Evolutionary conservation across 495 filamentous ascomycete genomes (phyloP).

Genomic region (Entonaema liquescens): DNA sequence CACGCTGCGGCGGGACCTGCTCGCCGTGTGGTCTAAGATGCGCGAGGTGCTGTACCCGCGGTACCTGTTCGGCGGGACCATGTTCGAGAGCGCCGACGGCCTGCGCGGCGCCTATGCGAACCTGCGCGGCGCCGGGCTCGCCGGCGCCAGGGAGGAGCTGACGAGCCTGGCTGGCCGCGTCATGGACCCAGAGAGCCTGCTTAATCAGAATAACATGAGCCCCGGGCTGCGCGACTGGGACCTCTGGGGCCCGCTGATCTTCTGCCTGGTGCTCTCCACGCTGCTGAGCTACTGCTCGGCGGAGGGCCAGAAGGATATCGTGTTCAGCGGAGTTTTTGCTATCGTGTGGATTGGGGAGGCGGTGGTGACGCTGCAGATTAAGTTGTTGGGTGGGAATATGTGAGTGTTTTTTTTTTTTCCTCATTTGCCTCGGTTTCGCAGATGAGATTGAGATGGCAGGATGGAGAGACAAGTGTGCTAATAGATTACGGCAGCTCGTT

Average conservation of each 20-base stretch:
- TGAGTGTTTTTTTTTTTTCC: conserved; percentile 56
- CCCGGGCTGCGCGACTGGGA: conserved; percentile 95
- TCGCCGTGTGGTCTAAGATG: conserved; percentile 97
- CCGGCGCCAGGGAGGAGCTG: conserved; percentile 69
- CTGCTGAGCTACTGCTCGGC: conserved; percentile 81
- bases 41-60: conserved; percentile 97
- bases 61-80: conserved; percentile 85
- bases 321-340: conserved; percentile 95
- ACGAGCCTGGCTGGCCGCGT: conserved; percentile 65
- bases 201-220: conserved; percentile 80
- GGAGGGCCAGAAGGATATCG: conserved; percentile 78
- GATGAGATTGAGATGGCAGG: not conserved
- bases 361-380: conserved; percentile 98
- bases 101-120: conserved; percentile 63
- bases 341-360: conserved; percentile 97
- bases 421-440: not conserved
- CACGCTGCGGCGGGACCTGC: conserved; percentile 86
- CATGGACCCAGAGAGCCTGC: conserved; percentile 70
- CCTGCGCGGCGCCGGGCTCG: conserved; percentile 57
- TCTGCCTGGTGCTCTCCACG: conserved; percentile 86
- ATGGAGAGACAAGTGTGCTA: not conserved
- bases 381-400: conserved; percentile 97
- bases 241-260: conserved; percentile 94
- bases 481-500: conserved; percentile 73
- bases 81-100: conserved; percentile 66